Conservation (phyloP, 208 protist genomes). For the Angomonas deanei region DNA sequence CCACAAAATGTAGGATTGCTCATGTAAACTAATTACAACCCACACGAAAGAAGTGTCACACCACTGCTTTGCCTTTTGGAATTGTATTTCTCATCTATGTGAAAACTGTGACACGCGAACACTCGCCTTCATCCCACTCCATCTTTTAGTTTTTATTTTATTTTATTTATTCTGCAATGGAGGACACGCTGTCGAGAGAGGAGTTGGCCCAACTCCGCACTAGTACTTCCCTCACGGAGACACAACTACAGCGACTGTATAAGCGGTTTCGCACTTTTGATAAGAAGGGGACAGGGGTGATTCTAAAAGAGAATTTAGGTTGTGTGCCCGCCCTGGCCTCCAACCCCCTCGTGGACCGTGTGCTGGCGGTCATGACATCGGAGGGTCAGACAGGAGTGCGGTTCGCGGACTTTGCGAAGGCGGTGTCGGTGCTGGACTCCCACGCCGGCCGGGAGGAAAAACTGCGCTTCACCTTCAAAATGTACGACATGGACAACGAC, state of each 20-base stretch:
- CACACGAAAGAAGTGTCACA: no score
- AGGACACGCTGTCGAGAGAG: slow-evolving; percentile 32
- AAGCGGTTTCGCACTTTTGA: slow-evolving; percentile 86
- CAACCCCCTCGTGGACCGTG: slow-evolving; percentile 82
- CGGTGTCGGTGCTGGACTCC: slow-evolving; percentile 74
- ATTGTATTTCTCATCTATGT: not conserved
- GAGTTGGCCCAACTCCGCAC: slow-evolving; percentile 58
- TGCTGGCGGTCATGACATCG: slow-evolving; percentile 79
- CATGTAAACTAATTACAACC: not conserved
- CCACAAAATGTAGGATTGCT: slow-evolving; percentile 2
- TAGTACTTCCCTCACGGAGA: slow-evolving; percentile 72
- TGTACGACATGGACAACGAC: slow-evolving; percentile 94
- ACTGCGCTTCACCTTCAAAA: slow-evolving; percentile 89
- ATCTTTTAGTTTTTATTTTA: slow-evolving; percentile 1
- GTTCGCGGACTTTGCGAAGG: slow-evolving; percentile 81
- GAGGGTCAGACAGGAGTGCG: slow-evolving; percentile 68
- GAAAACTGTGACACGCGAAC: no score
- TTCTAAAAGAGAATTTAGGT: slow-evolving; percentile 66
- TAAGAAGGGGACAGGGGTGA: slow-evolving; percentile 53
- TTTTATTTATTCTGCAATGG: slow-evolving; percentile 3
- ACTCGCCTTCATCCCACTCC: not conserved
- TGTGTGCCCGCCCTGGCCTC: slow-evolving; percentile 65
- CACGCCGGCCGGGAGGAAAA: slow-evolving; percentile 72
- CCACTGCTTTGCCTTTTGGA: not conserved
- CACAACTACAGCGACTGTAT: slow-evolving; percentile 78